Conservation (phyloP, 371 early-diverging fungal species). For the Apophysomyces elegans region DNA sequence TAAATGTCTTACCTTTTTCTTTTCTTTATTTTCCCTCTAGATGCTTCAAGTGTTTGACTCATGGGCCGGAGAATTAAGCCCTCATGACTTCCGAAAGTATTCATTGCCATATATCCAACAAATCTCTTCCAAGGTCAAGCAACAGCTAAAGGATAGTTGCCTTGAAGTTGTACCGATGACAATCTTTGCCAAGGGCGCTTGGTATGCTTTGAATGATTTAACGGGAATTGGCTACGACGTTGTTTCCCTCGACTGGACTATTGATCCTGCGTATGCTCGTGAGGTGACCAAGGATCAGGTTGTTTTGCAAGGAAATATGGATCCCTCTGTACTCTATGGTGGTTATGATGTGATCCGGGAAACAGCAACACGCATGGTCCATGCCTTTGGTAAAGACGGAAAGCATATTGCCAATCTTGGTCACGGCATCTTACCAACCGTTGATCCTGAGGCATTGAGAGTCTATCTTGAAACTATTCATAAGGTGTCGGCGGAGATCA, state of each 20-base stretch:
- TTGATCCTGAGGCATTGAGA: conserved; percentile 74
- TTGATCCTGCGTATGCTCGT: conserved; percentile 77
- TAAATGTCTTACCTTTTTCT: background rate
- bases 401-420: conserved; percentile 95
- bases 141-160: conserved; percentile 42
- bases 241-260: conserved; percentile 92
- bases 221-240: conserved; percentile 77
- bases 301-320: conserved; percentile 96
- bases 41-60: conserved; percentile 97
- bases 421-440: conserved; percentile 90
- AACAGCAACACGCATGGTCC: conserved; percentile 81
- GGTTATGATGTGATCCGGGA: conserved; percentile 73
- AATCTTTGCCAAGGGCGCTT: conserved; percentile 92
- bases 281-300: conserved; percentile 62
- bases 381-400: conserved; percentile 73
- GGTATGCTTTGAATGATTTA: conserved; percentile 81
- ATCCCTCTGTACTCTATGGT: conserved; percentile 86
- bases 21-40: conserved; percentile 37
- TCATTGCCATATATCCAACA: conserved; percentile 87
- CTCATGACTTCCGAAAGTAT: conserved; percentile 80
- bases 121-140: conserved; percentile 80
- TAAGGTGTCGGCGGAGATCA: conserved; percentile 53
- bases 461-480: conserved; percentile 76
- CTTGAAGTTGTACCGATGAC: conserved; percentile 80
- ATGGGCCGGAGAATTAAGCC: conserved; percentile 93